Evolutionary conservation across 169 alveolate genomes (phyloP), one percentile per base, ranked within the genome.

Genomic region (Eimeria necatrix): DNA sequence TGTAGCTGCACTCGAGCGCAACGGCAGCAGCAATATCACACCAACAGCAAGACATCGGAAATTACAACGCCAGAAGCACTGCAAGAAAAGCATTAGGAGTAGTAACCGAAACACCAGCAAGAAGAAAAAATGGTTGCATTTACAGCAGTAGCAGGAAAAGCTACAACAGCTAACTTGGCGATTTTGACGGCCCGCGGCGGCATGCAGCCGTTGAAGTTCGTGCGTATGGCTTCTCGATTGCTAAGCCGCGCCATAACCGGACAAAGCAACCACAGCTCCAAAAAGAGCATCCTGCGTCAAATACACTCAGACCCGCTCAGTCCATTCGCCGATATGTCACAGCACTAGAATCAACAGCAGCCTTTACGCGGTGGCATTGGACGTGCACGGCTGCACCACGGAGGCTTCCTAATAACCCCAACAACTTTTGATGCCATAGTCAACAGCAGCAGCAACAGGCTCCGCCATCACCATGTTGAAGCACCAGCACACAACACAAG

Each of bases 221-320:
- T 80, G 9, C 89, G 64, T 9, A 80, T 80, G 7, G 48, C 89
- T 10, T 80, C 89, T 16, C 89, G 89, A 10, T 48, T 51, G 8
- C 22, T 51, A 16, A 80, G 71, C 46, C 89, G 89, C 48, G 89
- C 64, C 10, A 80, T 68, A 3, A 51, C 89, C 5, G 89, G 89
- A 56, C 89, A 80, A 20, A 80, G 89, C 64, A 80, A 68, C 89
- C 89, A 80, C 70, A 80, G 70, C 70, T 80, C 89, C 89, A 80
- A 56, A 52, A 80, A 80, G 41, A 80, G 64, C 89, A 80, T 52
- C 49, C 89, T 80, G 70, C 7, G n/a, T 12, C 12, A 12, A 16
- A 48, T 14, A 41, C 83, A 22, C 3, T 2, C 68, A 56, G 20
- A 56, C 68, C 0, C 2, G 41, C 41, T 32, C 41, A 32, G 41